Evolutionary conservation across 1,284 basidiomycete species (phyloP).

Genomic region (Ustilago loliicola): DNA sequence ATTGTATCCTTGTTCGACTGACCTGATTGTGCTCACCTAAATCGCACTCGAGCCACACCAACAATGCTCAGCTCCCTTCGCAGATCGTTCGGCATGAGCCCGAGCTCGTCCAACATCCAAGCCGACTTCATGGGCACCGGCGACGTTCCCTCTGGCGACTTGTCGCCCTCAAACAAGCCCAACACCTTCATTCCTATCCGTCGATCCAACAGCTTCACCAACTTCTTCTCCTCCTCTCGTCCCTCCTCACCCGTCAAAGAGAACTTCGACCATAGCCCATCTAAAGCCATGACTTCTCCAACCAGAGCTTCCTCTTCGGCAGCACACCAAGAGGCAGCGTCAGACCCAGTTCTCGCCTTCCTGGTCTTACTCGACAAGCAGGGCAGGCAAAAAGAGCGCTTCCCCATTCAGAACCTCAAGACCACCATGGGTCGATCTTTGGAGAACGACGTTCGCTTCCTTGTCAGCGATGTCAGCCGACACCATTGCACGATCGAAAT

Average conservation of each 20-base stretch:
- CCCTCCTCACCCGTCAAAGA: slow-evolving; percentile 36
- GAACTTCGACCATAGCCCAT: neutral
- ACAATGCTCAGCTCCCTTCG: slow-evolving; percentile 45
- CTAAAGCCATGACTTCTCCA: slow-evolving; percentile 16
- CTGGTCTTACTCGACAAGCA: slow-evolving; percentile 46
- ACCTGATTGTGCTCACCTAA: no score
- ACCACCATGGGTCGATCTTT: slow-evolving; percentile 49
- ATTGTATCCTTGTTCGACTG: neutral
- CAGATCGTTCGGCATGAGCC: slow-evolving; percentile 54
- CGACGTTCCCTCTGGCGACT: slow-evolving; percentile 13
- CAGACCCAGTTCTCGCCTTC: slow-evolving; percentile 36
- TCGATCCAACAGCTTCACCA: slow-evolving; percentile 49
- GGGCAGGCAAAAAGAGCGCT: slow-evolving; percentile 41
- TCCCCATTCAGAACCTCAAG: slow-evolving; percentile 35
- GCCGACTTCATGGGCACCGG: slow-evolving; percentile 16
- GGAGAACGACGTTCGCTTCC: slow-evolving; percentile 51
- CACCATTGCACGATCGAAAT: slow-evolving; percentile 53
- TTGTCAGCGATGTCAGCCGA: slow-evolving; percentile 43
- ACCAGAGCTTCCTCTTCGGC: slow-evolving; percentile 18
- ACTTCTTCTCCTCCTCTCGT: slow-evolving; percentile 46
- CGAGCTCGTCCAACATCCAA: slow-evolving; percentile 31
- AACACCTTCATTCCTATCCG: slow-evolving; percentile 46
- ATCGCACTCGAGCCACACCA: neutral
- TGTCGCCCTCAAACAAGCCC: slow-evolving; percentile 40
- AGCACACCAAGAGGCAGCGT: neutral